These are phyloP conservation scores for Claviceps sp. DNA, from an alignment of 2,329 filamentous ascomycete genomes.

Conservation along the genomic window DNA sequence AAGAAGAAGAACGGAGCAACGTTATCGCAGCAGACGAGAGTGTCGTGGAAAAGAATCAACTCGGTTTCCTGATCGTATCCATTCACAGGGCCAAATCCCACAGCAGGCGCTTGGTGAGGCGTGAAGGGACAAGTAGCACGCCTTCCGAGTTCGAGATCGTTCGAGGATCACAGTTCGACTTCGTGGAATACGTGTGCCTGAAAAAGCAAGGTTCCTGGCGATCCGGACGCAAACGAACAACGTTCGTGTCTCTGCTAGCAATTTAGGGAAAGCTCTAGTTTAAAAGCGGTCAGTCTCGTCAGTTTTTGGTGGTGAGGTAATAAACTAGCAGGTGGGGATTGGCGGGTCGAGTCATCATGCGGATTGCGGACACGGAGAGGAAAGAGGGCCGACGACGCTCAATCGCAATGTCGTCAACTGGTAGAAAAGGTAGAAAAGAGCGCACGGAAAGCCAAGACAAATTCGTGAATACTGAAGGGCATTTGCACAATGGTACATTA, in stretches of 20 bases:
- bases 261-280: not conserved
- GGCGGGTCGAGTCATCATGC: not conserved
- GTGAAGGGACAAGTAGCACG: not conserved
- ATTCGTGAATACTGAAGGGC: no score
- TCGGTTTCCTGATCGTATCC: not conserved
- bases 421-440: not conserved
- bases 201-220: not conserved
- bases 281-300: slow-evolving; percentile 1
- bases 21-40: not conserved
- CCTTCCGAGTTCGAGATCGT: not conserved
- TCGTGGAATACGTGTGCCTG: not conserved
- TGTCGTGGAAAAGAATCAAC: not conserved
- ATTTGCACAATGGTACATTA: not conserved
- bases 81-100: not conserved
- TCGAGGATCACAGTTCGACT: not conserved
- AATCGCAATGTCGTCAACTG: not conserved
- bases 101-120: not conserved
- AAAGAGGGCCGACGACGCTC: not conserved
- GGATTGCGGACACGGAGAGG: not conserved
- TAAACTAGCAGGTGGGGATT: not conserved
- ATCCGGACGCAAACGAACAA: not conserved
- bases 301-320: not conserved
- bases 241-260: not conserved
- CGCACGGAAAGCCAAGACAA: not conserved
- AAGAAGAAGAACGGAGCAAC: not conserved